Base-by-base conservation (phyloP, 2,329 filamentous ascomycete species). In the Coniochaeta sp. region DNA sequence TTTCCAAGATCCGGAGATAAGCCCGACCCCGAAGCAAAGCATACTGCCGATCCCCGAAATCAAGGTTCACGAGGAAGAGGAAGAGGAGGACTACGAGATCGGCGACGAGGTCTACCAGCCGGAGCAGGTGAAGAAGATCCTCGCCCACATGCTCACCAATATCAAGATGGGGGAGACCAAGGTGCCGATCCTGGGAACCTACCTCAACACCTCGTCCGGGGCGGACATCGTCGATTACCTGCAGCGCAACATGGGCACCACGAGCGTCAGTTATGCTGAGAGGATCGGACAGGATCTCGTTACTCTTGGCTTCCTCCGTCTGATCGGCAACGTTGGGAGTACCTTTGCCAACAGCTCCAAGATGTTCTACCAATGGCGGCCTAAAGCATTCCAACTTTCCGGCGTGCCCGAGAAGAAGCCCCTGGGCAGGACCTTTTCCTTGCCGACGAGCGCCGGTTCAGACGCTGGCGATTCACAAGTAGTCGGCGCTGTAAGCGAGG, bases 301-400 rank as follows among this genome's bases (percentile, higher is more conserved):
- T 58, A 79, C 85, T 31, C 86, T 90, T 70, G 93, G 95, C 40
- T 93, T 97, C 71, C 79, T 99, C 69, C 87, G 95, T 58, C 80
- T 99, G 59, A 86, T 99, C 63, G 95, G 95, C 65, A 97, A 95
- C 68, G 93, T 99, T 59, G 95, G 95, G 62, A 98, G 85, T 76
- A 91, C 89, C 1, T 99, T 99, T 72, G 93, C 93, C 67, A 99
- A 99, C 77, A 98, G 93, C 80, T 96, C 93, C 65, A 91, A 89
- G 75, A 89, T 98, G 86, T 93, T 90, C 72, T 99, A 99, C 73
- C 95, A 99, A 74, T 99, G 95, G 95, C 89, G 91, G 59, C 86
- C 93, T 8, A 96, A 91, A 77, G 89, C 90, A 6, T 99, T 98
- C 77, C 88, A 96, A 70, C 73, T 95, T 60, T 88, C 91, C 28